Percentiles rank a stretch among this genome's conserved stretches.
phyloP scores from a whole-genome alignment of 164 flowering plant genomes.

The Cinnamomum micranthum region DNA sequence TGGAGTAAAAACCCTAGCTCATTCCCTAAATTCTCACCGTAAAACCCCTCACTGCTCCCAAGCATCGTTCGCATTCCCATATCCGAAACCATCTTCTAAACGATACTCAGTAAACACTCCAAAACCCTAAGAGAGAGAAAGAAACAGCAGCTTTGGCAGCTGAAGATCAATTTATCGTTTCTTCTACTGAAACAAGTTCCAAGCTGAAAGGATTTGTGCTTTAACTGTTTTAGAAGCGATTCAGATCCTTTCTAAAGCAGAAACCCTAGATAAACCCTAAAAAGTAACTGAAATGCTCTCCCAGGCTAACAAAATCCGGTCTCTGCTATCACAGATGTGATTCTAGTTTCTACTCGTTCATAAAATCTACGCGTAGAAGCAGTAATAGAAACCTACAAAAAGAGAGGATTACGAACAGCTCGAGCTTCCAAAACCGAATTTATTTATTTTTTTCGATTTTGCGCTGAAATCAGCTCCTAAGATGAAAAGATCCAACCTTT shows the following conservation, averaged over 20 bases:
- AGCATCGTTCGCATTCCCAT: slow-evolving; percentile 44
- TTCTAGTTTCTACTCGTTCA: not conserved
- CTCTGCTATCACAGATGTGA: not conserved
- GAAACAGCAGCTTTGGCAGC: not conserved
- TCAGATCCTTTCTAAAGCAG: not conserved
- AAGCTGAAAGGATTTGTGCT: not conserved
- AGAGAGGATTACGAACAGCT: not conserved
- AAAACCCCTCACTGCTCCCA: slow-evolving; percentile 32
- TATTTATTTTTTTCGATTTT: not conserved
- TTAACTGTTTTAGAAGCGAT: not conserved
- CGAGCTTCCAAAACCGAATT: not conserved
- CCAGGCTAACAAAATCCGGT: not conserved
- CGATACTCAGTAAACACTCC: slow-evolving; percentile 15
- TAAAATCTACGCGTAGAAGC: not conserved
- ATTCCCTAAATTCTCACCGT: slow-evolving; percentile 43
- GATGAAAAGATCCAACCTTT: slow-evolving; percentile 10
- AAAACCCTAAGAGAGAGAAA: not conserved
- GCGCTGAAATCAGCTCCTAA: not conserved
- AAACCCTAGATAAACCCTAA: not conserved
- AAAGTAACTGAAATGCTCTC: not conserved
- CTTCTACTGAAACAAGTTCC: not conserved
- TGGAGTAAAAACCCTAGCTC: slow-evolving; percentile 40
- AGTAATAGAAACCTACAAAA: not conserved
- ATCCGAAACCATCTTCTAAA: slow-evolving; percentile 44
- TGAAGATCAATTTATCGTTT: not conserved